Evolutionary conservation across 164 flowering plant genomes (phyloP).

Genomic region (Annona cherimola): DNA sequence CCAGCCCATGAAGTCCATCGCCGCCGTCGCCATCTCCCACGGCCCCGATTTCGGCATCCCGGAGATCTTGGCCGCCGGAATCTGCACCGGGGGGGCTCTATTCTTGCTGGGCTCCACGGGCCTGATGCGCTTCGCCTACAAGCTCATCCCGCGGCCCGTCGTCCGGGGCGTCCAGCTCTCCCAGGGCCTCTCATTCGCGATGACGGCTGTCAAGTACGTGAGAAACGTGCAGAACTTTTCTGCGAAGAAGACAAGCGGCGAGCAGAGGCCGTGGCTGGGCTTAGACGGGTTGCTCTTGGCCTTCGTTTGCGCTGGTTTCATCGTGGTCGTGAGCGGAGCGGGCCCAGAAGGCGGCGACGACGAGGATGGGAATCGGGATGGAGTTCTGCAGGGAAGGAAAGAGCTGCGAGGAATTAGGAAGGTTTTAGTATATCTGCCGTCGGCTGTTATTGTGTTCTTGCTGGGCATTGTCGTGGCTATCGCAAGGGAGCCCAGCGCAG

Average conservation of each 20-base stretch:
- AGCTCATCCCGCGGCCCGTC: constrained; percentile 62
- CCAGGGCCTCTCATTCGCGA: constrained; percentile 80
- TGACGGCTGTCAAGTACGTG: constrained; percentile 68
- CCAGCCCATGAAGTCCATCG: constrained; percentile 93
- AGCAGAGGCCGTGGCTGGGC: constrained; percentile 63
- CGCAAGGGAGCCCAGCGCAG: constrained; percentile 39
- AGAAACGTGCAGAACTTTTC: constrained; percentile 52
- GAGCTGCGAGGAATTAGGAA: constrained; percentile 16
- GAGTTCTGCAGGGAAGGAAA: background rate
- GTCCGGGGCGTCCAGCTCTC: constrained; percentile 92
- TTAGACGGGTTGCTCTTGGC: constrained; percentile 76
- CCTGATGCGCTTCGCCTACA: constrained; percentile 60
- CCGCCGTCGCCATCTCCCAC: constrained; percentile 71
- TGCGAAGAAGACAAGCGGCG: constrained; percentile 45
- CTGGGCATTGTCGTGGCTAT: constrained; percentile 60
- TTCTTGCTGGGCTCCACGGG: constrained; percentile 65
- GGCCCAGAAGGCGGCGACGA: constrained; percentile 36
- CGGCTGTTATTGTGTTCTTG: constrained; percentile 66
- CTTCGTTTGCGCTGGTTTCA: constrained; percentile 54
- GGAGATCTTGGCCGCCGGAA: constrained; percentile 86
- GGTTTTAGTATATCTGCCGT: constrained; percentile 45
- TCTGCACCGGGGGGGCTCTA: constrained; percentile 48
- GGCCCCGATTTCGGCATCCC: constrained; percentile 49
- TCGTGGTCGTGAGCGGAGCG: constrained; percentile 58
- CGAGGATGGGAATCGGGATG: constrained; percentile 1